Percentiles rank a stretch among this genome's conserved stretches.
Conservation (phyloP, 2,329 filamentous ascomycete genomes). For the Gaeumannomyces sp. region DNA sequence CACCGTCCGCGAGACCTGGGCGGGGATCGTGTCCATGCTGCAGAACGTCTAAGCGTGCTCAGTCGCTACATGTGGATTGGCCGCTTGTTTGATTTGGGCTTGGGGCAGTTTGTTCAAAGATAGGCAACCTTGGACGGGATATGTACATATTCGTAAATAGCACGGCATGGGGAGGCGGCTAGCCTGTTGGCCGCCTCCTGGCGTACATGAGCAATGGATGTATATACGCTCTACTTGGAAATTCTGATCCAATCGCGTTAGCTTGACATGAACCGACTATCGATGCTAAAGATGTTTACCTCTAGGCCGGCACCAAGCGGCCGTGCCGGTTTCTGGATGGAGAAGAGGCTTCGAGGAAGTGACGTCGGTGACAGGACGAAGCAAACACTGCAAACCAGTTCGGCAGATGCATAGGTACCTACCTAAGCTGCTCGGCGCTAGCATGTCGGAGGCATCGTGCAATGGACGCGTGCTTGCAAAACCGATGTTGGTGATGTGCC, state of each 20-base stretch:
- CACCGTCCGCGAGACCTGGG: constrained; percentile 36
- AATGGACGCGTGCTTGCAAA: background rate
- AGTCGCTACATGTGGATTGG: background rate
- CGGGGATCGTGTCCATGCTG: constrained; percentile 54
- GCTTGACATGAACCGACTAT: no score
- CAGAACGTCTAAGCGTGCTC: constrained; percentile 17
- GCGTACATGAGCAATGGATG: background rate
- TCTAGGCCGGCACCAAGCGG: no score
- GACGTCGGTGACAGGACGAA: no score
- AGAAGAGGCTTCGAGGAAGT: no score
- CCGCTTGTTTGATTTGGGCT: background rate
- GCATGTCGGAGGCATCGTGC: no score
- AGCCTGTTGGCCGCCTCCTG: background rate
- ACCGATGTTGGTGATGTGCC: background rate
- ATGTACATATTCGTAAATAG: background rate
- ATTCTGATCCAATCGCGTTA: background rate
- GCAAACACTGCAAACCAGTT: background rate
- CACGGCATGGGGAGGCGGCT: background rate
- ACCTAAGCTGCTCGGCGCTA: no score
- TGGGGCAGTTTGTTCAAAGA: background rate
- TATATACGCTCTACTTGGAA: background rate
- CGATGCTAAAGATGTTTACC: no score
- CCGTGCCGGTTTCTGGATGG: no score
- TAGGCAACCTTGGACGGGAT: background rate
- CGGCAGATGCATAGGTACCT: no score